These are phyloP conservation scores for Pythium inflatum DNA, from an alignment of 352 stramenopile species.

Conservation along the genomic window DNA sequence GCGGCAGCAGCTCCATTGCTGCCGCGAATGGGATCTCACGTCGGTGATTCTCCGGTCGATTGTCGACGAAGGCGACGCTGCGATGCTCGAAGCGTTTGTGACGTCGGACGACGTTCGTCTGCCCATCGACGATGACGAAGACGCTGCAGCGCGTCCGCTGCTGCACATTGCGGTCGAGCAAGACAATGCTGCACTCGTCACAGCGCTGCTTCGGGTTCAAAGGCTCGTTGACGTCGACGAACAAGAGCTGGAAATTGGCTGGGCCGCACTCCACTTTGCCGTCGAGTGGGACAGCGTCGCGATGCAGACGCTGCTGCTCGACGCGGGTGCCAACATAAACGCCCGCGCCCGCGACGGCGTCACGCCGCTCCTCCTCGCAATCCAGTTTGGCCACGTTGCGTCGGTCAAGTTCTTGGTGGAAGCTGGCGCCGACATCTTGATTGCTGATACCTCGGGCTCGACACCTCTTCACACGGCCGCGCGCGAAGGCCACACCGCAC, in stretches of 20 bases:
- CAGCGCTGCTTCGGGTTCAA: background rate
- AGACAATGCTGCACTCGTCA: conserved; percentile 21
- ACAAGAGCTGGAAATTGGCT: conserved; percentile 17
- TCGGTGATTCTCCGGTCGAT: background rate
- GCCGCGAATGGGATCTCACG: background rate
- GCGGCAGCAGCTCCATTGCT: background rate
- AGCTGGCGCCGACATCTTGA: conserved; percentile 30
- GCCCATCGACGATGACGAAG: too few species aligned
- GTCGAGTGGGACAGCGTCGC: conserved; percentile 38
- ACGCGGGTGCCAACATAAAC: conserved; percentile 32
- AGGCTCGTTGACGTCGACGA: background rate
- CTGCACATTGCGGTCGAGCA: conserved; percentile 24
- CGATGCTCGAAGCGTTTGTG: conserved; percentile 10
- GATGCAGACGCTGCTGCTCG: conserved; percentile 30
- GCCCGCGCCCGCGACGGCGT: conserved; percentile 26
- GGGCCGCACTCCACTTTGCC: conserved; percentile 37
- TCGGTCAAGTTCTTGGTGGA: conserved; percentile 30
- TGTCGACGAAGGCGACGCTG: conserved; percentile 18
- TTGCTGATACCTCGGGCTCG: conserved; percentile 6
- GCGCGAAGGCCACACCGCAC: conserved; percentile 39
- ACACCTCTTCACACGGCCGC: conserved; percentile 38
- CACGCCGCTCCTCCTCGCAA: conserved; percentile 38
- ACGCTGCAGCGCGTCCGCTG: background rate
- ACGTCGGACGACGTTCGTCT: background rate
- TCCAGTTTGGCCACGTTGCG: conserved; percentile 26